Base-by-base conservation (phyloP, 2,329 filamentous ascomycete species). In the Xylaria sp. region DNA sequence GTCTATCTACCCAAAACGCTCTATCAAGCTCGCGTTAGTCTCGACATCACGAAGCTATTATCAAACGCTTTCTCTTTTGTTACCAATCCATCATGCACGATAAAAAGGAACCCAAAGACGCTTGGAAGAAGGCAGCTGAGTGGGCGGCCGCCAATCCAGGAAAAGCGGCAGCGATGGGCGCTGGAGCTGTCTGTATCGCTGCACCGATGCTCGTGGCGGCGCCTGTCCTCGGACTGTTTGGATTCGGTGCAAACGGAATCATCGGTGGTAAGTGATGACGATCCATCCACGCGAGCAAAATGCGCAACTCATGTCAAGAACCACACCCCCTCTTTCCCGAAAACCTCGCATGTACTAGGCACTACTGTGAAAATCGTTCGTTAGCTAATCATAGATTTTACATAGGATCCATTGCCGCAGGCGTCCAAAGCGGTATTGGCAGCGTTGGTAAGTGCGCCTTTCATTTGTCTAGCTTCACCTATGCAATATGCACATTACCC, bases 371-470 rank as follows among this genome's bases (percentile, higher is more conserved):
- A 9, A 5, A 9, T 31, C 9, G 28, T 31, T 31, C 5, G 8
- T 25, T 3, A 17, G 15, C 52, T 55, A 31, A 60, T 1, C 9
- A n/a, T n/a, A n/a, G n/a, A n/a, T 31, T 31, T 4, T 12, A 15
- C 15, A 6, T 38, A 73, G 71, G 57, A 4, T 69, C 69, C 2
- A 2, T 65, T 14, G 70, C 71, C 19, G 59, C 70, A 2, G 67
- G 49, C 2, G 31, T n/a, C 1, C 71, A 73, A 35, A 60, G 60
- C 21, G 42, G 61, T 6, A 66, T 70, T 7, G 69, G 70, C 9
- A 71, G 57, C 38, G 69, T 73, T 14, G 47, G 47, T 51, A 51
- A 9, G 47, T 51, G n/a, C 6, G 2, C 8, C 12, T 49, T 15
- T 35, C 6, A 3, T 31, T 4, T 5, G 28, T 4, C 14, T 12